Conservation (phyloP, 2,329 filamentous ascomycete species). For the Cladorrhinum sp. region DNA sequence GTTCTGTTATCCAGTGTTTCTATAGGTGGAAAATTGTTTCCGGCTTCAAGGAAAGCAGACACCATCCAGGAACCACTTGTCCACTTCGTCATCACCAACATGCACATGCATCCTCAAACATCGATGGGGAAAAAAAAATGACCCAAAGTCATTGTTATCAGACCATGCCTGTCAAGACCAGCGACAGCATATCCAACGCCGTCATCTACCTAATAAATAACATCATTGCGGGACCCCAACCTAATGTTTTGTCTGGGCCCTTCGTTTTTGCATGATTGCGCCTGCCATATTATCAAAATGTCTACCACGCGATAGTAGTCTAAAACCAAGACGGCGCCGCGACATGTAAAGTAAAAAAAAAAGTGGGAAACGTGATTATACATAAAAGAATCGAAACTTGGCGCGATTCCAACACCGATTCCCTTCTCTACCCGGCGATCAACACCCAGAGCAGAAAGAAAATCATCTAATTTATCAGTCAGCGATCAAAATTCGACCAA, state of each 20-base stretch:
- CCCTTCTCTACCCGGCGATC: constrained; percentile 28
- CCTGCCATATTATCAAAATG: constrained; percentile 19
- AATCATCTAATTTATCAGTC: constrained; percentile 24
- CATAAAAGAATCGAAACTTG: constrained; percentile 21
- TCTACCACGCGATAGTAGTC: constrained; percentile 18
- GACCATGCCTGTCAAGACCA: not conserved
- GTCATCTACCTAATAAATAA: constrained; percentile 12
- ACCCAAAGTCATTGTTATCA: not conserved
- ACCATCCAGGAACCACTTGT: not conserved
- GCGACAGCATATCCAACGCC: not conserved
- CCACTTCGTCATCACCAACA: not conserved
- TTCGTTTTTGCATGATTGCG: constrained; percentile 3
- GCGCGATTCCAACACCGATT: not conserved
- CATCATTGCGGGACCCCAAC: not conserved
- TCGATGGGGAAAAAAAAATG: not conserved
- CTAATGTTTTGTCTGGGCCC: not conserved
- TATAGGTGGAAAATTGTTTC: constrained; percentile 7
- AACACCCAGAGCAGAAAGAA: constrained; percentile 32
- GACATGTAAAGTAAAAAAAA: constrained; percentile 17
- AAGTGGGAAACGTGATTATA: constrained; percentile 16
- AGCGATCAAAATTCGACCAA: no score
- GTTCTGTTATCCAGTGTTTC: not conserved
- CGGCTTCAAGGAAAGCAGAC: not conserved
- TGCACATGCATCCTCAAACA: not conserved
- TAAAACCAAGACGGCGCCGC: constrained; percentile 21